phyloP scores from a whole-genome alignment of 192 early-diverging fungal genomes.

The Coemansia sp. region DNA sequence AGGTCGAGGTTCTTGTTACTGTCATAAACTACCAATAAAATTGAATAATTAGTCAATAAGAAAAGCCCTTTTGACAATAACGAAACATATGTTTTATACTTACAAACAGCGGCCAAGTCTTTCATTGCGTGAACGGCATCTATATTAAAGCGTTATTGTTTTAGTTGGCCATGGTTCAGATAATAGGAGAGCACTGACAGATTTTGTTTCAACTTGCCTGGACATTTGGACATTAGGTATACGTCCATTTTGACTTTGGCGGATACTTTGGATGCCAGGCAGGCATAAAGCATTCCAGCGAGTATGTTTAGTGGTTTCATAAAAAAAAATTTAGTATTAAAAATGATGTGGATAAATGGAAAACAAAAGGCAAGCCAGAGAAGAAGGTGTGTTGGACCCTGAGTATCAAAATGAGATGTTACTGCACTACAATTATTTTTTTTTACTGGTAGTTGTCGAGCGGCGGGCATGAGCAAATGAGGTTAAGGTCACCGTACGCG shows the following conservation, averaged over 20 bases:
- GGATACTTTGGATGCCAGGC: background rate
- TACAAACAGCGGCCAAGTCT: constrained; percentile 52
- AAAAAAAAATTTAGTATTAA: background rate
- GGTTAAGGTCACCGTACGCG: constrained; percentile 91
- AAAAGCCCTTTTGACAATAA: background rate
- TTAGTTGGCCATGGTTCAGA: background rate
- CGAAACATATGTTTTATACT: constrained; percentile 9
- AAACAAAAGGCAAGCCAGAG: background rate
- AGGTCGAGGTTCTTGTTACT: constrained; percentile 29
- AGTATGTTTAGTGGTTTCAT: background rate
- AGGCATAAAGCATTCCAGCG: constrained; percentile 3
- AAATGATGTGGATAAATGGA: background rate
- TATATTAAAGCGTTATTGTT: constrained; percentile 11
- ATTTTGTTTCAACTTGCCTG: constrained; percentile 18
- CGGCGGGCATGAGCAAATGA: constrained; percentile 95
- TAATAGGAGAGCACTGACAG: background rate
- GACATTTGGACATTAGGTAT: constrained; percentile 50
- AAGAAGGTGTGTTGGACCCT: background rate
- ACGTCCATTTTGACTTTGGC: constrained; percentile 48
- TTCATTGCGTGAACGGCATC: constrained; percentile 43
- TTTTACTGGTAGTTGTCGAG: constrained; percentile 72
- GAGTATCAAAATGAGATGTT: constrained; percentile 6
- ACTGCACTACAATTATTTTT: constrained; percentile 1
- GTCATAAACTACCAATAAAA: constrained; percentile 43
- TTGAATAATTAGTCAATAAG: background rate